phyloP scores from a whole-genome alignment of 2,329 filamentous ascomycete species.

The Endoconidiophora polonica region DNA sequence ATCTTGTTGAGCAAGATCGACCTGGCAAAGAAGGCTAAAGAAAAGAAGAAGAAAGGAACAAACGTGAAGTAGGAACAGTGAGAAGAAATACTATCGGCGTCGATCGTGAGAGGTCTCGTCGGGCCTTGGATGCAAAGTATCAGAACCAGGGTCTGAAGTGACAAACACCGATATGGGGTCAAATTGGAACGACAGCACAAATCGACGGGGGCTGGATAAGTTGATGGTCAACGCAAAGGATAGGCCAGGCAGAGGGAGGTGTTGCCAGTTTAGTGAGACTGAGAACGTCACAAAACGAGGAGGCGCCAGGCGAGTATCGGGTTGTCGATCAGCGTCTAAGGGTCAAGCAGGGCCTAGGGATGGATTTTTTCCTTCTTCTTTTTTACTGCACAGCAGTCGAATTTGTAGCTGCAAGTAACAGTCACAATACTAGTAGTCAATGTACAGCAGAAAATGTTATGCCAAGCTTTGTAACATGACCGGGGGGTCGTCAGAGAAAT shows the following conservation, averaged over 20 bases:
- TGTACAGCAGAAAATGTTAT: too few species aligned
- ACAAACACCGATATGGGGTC: background rate
- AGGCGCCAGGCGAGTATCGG: slow-evolving; percentile 5
- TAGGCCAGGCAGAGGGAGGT: too few species aligned
- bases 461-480: background rate
- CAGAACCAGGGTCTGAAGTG: too few species aligned
- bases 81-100: background rate
- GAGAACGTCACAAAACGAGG: slow-evolving; percentile 1
- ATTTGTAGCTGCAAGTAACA: too few species aligned
- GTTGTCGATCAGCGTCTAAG: slow-evolving; percentile 7
- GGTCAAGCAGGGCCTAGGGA: background rate
- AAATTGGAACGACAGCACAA: background rate
- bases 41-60: slow-evolving; percentile 3
- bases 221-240: too few species aligned
- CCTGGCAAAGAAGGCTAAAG: slow-evolving; percentile 1
- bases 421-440: too few species aligned
- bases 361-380: too few species aligned
- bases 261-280: too few species aligned
- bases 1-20: slow-evolving; percentile 3
- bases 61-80: slow-evolving; percentile 1
- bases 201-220: background rate
- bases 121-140: too few species aligned
- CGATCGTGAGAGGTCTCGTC: background rate
- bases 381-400: too few species aligned
- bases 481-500: too few species aligned